Conservation (phyloP, 2,329 filamentous ascomycete species). For the Scorias spongiosa region DNA sequence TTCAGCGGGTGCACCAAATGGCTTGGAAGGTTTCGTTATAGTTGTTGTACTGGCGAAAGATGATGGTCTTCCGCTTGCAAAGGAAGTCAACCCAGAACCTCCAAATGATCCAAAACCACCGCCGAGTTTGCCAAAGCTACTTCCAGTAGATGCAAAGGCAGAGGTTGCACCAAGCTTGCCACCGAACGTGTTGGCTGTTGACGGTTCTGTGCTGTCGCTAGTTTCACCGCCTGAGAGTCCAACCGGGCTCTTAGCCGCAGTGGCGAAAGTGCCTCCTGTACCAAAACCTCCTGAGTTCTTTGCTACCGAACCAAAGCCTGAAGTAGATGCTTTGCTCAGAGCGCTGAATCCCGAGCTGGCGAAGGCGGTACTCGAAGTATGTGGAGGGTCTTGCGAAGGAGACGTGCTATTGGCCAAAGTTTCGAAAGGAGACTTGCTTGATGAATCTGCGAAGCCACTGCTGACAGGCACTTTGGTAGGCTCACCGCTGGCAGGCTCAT, state of each 20-base stretch:
- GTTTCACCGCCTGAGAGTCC: conserved; percentile 11
- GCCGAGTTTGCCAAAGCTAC: conserved; percentile 11
- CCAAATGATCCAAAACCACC: conserved; percentile 25
- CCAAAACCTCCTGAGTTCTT: conserved; percentile 17
- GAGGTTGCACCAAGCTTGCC: conserved; percentile 22
- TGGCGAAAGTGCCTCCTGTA: conserved; percentile 14
- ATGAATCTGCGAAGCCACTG: conserved; percentile 31
- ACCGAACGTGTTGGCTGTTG: conserved; percentile 19
- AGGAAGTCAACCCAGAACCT: conserved; percentile 42
- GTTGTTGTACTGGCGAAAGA: conserved; percentile 36
- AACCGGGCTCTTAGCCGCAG: conserved; percentile 22
- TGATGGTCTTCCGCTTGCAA: conserved; percentile 35
- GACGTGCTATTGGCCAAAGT: conserved; percentile 25
- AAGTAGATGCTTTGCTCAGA: conserved; percentile 24
- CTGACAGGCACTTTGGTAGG: conserved; percentile 16
- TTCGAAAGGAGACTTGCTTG: conserved; percentile 33
- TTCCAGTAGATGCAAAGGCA: conserved; percentile 13
- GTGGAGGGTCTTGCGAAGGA: conserved; percentile 16
- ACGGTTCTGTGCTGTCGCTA: conserved; percentile 1
- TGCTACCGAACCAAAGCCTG: conserved; percentile 22
- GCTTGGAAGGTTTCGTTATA: conserved; percentile 47
- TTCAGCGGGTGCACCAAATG: conserved; percentile 64
- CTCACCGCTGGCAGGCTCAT: conserved; percentile 6
- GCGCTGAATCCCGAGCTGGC: conserved; percentile 31
- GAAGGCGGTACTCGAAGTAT: conserved; percentile 35